Conservation (phyloP, 192 early-diverging fungal genomes). For the Mortierella claussenii region DNA sequence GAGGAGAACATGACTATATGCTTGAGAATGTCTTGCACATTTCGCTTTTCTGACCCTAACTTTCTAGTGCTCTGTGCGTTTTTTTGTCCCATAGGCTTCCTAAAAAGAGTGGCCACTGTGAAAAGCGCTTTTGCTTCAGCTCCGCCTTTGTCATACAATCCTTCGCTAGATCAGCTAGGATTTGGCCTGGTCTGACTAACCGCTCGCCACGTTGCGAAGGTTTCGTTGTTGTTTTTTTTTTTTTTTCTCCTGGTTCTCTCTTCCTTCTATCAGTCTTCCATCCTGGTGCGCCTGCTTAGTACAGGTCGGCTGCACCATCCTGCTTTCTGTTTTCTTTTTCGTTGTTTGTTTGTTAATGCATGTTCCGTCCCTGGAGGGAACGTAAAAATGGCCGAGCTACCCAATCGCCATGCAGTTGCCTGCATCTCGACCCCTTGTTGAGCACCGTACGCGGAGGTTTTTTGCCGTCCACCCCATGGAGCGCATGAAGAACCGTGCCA, state of each 20-base stretch:
- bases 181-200: too few relatives aligned
- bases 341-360: neutral
- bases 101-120: neutral
- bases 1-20: neutral
- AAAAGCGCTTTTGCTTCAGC: too few relatives aligned
- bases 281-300: too few relatives aligned
- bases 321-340: neutral
- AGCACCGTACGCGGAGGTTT: constrained; percentile 17
- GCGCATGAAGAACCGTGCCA: constrained; percentile 4
- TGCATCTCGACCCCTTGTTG: neutral
- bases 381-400: constrained; percentile 12
- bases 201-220: too few relatives aligned
- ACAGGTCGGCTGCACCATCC: too few relatives aligned
- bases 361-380: neutral
- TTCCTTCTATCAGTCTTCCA: too few relatives aligned
- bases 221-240: too few relatives aligned
- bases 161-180: too few relatives aligned
- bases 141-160: neutral
- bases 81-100: neutral
- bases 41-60: neutral
- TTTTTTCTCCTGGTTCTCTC: too few relatives aligned
- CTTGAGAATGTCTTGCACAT: constrained; percentile 12
- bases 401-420: neutral
- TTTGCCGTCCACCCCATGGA: neutral
- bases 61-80: neutral